Evolutionary conservation across 2,329 filamentous ascomycete genomes (phyloP).

Genomic region (Cercospora sesami): DNA sequence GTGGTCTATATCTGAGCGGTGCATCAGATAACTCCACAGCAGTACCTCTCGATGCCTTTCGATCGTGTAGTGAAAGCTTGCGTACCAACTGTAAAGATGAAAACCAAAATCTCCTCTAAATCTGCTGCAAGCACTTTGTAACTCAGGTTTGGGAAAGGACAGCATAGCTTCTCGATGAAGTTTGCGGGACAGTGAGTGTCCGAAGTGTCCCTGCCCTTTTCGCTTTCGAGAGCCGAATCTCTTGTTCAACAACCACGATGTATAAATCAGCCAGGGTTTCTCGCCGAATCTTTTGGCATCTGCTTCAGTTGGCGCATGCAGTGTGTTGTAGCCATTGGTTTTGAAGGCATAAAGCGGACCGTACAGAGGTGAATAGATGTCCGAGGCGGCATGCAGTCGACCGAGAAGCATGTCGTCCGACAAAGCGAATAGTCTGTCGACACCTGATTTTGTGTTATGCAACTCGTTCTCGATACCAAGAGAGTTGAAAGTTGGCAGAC

Average conservation of each 20-base stretch:
- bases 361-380: conserved; percentile 9
- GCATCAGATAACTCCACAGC: conserved; percentile 11
- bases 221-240: conserved; percentile 11
- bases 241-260: conserved; percentile 7
- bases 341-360: conserved; percentile 9
- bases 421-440: background rate
- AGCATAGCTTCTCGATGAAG: conserved; percentile 8
- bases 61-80: conserved; percentile 11
- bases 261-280: conserved; percentile 13
- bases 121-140: conserved; percentile 7
- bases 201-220: conserved; percentile 11
- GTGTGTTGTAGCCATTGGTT: conserved; percentile 12
- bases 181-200: conserved; percentile 9
- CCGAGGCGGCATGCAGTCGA: conserved; percentile 4
- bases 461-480: background rate
- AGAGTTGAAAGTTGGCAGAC: background rate
- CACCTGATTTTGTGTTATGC: background rate
- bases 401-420: conserved; percentile 13
- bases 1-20: conserved; percentile 1
- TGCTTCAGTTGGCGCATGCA: conserved; percentile 2
- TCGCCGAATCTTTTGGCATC: conserved; percentile 13
- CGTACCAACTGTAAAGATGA: conserved; percentile 12
- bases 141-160: conserved; percentile 6
- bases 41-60: conserved; percentile 11
- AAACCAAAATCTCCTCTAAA: conserved; percentile 12